Conservation (phyloP, 805 yeast species). For the Ogataea minuta region DNA sequence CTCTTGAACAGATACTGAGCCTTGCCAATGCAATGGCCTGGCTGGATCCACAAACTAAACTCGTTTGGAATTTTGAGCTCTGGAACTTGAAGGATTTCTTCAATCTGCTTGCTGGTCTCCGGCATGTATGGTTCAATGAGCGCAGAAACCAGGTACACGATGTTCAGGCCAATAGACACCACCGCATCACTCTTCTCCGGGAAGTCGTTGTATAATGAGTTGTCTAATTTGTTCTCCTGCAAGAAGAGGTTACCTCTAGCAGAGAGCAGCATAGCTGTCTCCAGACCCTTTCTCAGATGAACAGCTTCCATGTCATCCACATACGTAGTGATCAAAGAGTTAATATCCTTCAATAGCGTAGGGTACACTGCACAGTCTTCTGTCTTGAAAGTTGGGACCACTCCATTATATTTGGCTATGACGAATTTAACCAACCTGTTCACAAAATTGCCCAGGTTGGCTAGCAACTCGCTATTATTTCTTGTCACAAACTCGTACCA, state of each 20-base stretch:
- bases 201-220: slow-evolving; percentile 68
- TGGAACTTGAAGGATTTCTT: slow-evolving; percentile 81
- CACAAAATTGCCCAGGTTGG: slow-evolving; percentile 95
- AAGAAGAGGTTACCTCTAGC: slow-evolving; percentile 92
- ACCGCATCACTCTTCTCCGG: slow-evolving; percentile 90
- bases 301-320: slow-evolving; percentile 72
- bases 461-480: slow-evolving; percentile 90
- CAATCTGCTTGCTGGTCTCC: slow-evolving; percentile 65
- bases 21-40: slow-evolving; percentile 85
- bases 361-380: slow-evolving; percentile 47
- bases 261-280: slow-evolving; percentile 85
- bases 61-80: slow-evolving; percentile 71
- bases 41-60: slow-evolving; percentile 63
- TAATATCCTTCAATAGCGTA: slow-evolving; percentile 53
- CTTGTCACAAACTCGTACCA: slow-evolving; percentile 95
- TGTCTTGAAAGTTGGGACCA: slow-evolving; percentile 66
- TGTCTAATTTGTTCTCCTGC: slow-evolving; percentile 95
- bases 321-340: slow-evolving; percentile 59
- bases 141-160: slow-evolving; percentile 82
- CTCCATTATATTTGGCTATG: slow-evolving; percentile 87
- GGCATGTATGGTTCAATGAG: slow-evolving; percentile 90
- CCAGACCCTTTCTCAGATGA: slow-evolving; percentile 85
- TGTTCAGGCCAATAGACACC: slow-evolving; percentile 85
- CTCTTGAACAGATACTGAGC: slow-evolving; percentile 90
- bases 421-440: slow-evolving; percentile 91